Evolutionary conservation across 306 rosid species (phyloP).

Genomic region (Citrullus colocynthis): DNA sequence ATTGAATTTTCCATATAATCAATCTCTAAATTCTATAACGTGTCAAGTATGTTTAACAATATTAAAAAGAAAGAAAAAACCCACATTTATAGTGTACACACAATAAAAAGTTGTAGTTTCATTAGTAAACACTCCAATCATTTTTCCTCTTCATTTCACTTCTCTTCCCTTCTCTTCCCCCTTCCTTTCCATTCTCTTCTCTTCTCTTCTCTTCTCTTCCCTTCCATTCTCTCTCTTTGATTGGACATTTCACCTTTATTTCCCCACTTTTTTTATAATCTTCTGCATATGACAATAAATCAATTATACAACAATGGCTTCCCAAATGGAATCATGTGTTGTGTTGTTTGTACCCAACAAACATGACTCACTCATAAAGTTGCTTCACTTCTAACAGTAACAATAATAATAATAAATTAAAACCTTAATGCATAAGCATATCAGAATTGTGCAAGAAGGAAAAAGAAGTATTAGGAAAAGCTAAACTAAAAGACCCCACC

Average conservation of each 20-base stretch:
- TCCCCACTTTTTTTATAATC: not conserved
- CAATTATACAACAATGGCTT: not conserved
- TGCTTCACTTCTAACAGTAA: not conserved
- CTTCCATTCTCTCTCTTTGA: not conserved
- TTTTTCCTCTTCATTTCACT: no score
- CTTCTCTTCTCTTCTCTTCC: not conserved
- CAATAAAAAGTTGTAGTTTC: no score
- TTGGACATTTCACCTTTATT: constrained; percentile 5
- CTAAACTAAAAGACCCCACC: not conserved
- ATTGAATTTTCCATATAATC: no score
- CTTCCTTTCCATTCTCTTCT: not conserved
- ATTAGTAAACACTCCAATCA: no score
- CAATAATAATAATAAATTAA: not conserved
- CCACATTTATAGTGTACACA: no score
- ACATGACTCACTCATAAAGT: constrained; percentile 9
- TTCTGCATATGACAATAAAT: constrained; percentile 11
- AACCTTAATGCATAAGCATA: constrained; percentile 26
- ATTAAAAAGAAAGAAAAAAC: no score
- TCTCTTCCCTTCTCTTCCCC: no score
- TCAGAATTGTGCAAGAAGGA: not conserved
- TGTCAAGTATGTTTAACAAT: no score
- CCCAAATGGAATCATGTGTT: constrained; percentile 1
- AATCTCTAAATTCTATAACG: no score
- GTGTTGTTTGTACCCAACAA: not conserved
- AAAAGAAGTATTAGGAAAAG: not conserved